Evolutionary conservation across 2,329 filamentous ascomycete genomes (phyloP).

Genomic region (Beauveria medogensis): DNA sequence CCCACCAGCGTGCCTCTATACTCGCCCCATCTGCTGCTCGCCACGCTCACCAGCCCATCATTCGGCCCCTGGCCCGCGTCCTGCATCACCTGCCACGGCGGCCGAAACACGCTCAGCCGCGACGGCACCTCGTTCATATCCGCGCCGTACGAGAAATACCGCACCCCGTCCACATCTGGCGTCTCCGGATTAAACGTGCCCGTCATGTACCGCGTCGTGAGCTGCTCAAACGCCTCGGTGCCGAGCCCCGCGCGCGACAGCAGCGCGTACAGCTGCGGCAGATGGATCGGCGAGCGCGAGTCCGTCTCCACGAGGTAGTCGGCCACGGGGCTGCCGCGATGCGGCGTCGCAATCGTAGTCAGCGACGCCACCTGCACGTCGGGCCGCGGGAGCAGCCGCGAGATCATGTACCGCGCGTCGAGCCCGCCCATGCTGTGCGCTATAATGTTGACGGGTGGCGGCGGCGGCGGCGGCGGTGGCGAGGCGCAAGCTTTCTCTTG

Average conservation of each 20-base stretch:
- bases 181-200: conserved; percentile 51
- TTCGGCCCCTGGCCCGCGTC: conserved; percentile 47
- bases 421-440: conserved; percentile 62
- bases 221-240: conserved; percentile 52
- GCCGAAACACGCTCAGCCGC: conserved; percentile 55
- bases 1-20: conserved; percentile 56
- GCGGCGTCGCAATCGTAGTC: conserved; percentile 48
- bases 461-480: conserved; percentile 15
- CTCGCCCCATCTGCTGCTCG: conserved; percentile 52
- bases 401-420: conserved; percentile 58
- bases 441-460: conserved; percentile 61
- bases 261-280: conserved; percentile 48
- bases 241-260: conserved; percentile 45
- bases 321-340: conserved; percentile 47
- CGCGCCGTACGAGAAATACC: conserved; percentile 57
- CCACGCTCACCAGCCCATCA: conserved; percentile 60
- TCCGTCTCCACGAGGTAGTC: conserved; percentile 40
- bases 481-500: conserved; percentile 7
- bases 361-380: conserved; percentile 39
- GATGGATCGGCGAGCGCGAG: conserved; percentile 34
- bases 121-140: conserved; percentile 43
- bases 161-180: conserved; percentile 42
- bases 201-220: conserved; percentile 51
- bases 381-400: conserved; percentile 37
- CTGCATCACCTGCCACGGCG: conserved; percentile 42